Evolutionary conservation across 2,329 filamentous ascomycete species (phyloP), one percentile per base, ranked within the genome.

Genomic region (Bipolaris gigantea): DNA sequence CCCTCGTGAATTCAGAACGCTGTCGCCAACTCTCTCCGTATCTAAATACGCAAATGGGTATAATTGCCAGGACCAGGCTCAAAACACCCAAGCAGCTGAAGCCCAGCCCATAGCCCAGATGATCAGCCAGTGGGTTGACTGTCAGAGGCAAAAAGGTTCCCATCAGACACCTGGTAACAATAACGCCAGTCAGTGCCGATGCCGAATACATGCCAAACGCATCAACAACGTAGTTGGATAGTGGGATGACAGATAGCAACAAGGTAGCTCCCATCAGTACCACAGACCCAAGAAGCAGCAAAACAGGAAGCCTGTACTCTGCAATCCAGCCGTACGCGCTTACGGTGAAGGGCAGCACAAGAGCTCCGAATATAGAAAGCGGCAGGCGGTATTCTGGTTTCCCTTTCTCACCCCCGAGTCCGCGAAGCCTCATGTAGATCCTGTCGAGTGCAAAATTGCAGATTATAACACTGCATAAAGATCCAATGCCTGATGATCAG

Each of bases 171-270:
- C 83, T 74, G 1, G 76, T 76, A 1, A 85, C 80, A 52, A 85
- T 83, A 5, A 85, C 64, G 0, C 80, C 81, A 0, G 83, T 85
- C 73, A 85, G 77, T 1, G 82, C 82, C 10, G 81, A 83, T 0
- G 83, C 83, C 1, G 82, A 79, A 61, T 82, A 85, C 5, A 81
- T 54, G 0, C 82, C 81, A 53, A 80, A 83, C 0, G 82, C 81
- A 55, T 85, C 83, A 2, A 85, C 82, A 0, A 85, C 76, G 57
- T 85, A 85, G 0, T 82, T 77, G 51, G 78, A 79, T 2, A 85
- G 51, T 0, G 83, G 82, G 18, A 85, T 65, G 42, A 79, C 73
- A 4, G 74, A 73, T 2, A 85, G 65, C 44, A 81, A 71, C 2
- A 82, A 66, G 4, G 76, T 72, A 18, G 74, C 65, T 10, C 83